Conservation (phyloP, 805 yeast species). For the Starmera dryadoides region DNA sequence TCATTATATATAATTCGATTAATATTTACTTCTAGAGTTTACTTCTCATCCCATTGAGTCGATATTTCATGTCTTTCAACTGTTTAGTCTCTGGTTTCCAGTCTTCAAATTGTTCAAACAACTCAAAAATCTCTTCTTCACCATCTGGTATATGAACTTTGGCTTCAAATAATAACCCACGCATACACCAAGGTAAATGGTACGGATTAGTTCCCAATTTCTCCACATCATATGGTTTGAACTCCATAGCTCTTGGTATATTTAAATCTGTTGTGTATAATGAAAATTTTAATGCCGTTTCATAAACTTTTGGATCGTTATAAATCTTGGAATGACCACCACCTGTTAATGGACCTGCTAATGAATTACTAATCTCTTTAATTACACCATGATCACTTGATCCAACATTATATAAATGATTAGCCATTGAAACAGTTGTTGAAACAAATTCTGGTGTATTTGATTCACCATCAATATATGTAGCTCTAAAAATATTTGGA, state of each 20-base stretch:
- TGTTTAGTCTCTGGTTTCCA: slow-evolving; percentile 88
- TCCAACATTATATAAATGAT: slow-evolving; percentile 71
- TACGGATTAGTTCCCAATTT: slow-evolving; percentile 74
- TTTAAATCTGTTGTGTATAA: slow-evolving; percentile 64
- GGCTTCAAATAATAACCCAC: slow-evolving; percentile 72
- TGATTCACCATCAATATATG: slow-evolving; percentile 79
- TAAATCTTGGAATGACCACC: slow-evolving; percentile 92
- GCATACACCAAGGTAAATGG: slow-evolving; percentile 85
- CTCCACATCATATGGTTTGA: slow-evolving; percentile 48
- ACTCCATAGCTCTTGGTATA: slow-evolving; percentile 28
- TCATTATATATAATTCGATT: no score
- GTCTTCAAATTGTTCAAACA: slow-evolving; percentile 64
- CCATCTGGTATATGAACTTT: slow-evolving; percentile 40
- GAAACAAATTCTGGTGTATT: slow-evolving; percentile 75
- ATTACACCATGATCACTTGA: slow-evolving; percentile 79
- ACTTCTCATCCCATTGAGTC: slow-evolving; percentile 49
- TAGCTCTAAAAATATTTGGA: slow-evolving; percentile 86
- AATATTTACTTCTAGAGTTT: no score
- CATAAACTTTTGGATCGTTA: slow-evolving; percentile 79
- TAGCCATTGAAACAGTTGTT: slow-evolving; percentile 64
- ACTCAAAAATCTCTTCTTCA: slow-evolving; percentile 47
- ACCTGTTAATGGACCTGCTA: slow-evolving; percentile 90
- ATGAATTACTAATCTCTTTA: slow-evolving; percentile 68
- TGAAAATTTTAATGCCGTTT: slow-evolving; percentile 65
- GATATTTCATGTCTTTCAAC: slow-evolving; percentile 75